Conservation (phyloP, 441 rosid genomes). For the Isatis lusitanica region DNA sequence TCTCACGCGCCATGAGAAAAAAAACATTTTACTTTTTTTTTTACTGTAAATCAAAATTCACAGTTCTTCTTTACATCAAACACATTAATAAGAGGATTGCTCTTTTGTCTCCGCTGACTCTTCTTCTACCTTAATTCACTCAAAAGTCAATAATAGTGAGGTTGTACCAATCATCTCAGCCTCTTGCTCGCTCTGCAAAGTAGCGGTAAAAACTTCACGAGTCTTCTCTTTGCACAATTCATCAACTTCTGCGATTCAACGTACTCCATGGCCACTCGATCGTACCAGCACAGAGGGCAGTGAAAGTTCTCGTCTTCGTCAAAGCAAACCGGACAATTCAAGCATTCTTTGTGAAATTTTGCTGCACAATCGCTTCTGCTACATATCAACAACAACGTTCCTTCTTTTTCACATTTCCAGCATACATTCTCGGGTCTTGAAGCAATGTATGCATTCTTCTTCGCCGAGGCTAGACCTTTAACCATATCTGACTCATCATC, state of each 20-base stretch:
- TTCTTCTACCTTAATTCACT: too few relatives aligned
- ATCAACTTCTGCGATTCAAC: conserved; percentile 1
- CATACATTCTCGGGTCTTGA: conserved; percentile 4
- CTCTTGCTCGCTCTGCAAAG: conserved; percentile 18
- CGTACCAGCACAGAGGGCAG: conserved; percentile 26
- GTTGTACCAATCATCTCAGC: not conserved
- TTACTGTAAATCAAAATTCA: too few relatives aligned
- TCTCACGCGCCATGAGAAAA: not conserved
- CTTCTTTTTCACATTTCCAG: conserved; percentile 27
- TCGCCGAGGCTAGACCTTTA: not conserved
- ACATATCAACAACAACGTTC: conserved; percentile 20
- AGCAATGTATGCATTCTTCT: conserved; percentile 13
- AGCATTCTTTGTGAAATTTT: conserved; percentile 25
- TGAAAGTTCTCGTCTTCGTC: conserved; percentile 17
- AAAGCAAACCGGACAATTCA: conserved; percentile 2
- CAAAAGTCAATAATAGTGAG: too few relatives aligned
- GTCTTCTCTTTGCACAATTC: conserved; percentile 7
- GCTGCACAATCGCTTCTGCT: conserved; percentile 20
- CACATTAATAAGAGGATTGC: not conserved
- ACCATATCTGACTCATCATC: conserved; percentile 20
- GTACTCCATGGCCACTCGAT: conserved; percentile 10
- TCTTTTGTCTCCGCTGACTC: not conserved
- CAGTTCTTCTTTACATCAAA: too few relatives aligned
- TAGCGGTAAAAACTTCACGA: not conserved
- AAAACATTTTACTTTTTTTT: too few relatives aligned